Evolutionary conservation across 176 grass and related monocot species (phyloP).

Genomic region (Avena insularis): DNA sequence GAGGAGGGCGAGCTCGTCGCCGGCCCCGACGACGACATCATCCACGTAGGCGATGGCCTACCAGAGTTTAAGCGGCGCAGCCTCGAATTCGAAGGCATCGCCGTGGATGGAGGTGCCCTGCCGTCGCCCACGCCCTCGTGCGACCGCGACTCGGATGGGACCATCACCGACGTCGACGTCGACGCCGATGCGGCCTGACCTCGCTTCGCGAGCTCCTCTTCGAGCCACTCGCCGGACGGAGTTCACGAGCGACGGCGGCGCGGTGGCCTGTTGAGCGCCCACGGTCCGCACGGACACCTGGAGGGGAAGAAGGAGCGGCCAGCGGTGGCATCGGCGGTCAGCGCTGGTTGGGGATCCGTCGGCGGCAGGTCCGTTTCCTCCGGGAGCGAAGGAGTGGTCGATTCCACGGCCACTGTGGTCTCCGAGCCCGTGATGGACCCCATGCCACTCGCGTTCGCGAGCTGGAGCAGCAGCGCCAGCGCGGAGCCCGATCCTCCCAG

Average conservation of each 20-base stretch:
- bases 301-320: not conserved
- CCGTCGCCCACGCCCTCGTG: not conserved
- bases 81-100: not conserved
- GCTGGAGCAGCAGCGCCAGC: conserved; percentile 8
- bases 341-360: not conserved
- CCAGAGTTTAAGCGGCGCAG: not conserved
- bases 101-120: not conserved
- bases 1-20: conserved; percentile 32
- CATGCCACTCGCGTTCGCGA: not conserved
- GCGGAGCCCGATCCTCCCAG: not conserved
- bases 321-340: not conserved
- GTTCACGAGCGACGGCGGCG: conserved; percentile 27
- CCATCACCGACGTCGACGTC: conserved; percentile 23
- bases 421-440: not conserved
- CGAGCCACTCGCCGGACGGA: not conserved
- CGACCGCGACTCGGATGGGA: not conserved
- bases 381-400: not conserved
- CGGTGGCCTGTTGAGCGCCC: conserved; percentile 34
- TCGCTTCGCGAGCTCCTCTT: no score
- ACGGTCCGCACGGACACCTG: not conserved
- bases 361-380: not conserved
- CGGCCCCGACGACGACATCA: not conserved
- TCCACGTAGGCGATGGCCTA: not conserved
- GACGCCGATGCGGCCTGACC: no score
- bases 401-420: not conserved